Percentiles rank a stretch among this genome's conserved stretches.
These are phyloP conservation scores for Schizosaccharomyces versatilis DNA, from an alignment of 1,139 yeast species.

Conservation along the genomic window DNA sequence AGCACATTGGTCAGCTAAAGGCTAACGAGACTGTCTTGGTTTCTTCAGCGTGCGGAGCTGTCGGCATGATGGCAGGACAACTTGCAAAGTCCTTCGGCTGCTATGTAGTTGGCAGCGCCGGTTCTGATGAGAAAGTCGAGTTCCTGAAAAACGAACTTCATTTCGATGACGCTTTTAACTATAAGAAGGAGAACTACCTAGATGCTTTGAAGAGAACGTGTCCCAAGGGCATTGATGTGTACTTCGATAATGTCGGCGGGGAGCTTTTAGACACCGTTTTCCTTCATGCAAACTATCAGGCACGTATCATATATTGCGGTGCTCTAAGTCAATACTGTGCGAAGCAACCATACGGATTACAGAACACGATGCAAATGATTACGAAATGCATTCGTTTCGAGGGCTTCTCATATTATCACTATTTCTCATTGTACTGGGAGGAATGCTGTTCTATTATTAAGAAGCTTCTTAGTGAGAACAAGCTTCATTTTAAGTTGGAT, in stretches of 20 bases:
- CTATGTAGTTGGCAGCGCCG: constrained; percentile 42
- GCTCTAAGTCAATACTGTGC: constrained; percentile 39
- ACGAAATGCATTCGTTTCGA: constrained; percentile 11
- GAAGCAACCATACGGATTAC: constrained; percentile 15
- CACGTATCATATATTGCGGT: constrained; percentile 37
- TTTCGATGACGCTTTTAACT: constrained; percentile 31
- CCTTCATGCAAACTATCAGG: constrained; percentile 23
- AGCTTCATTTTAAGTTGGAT: too few species aligned
- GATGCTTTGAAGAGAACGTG: constrained; percentile 13
- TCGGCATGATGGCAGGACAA: constrained; percentile 39
- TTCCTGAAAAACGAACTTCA: constrained; percentile 29
- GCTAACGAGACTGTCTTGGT: constrained; percentile 23
- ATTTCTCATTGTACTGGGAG: too few species aligned
- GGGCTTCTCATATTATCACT: constrained; percentile 9
- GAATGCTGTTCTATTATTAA: too few species aligned
- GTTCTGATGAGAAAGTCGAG: constrained; percentile 34
- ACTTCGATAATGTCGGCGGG: constrained; percentile 33
- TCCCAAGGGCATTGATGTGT: constrained; percentile 15
- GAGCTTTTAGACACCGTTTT: constrained; percentile 30
- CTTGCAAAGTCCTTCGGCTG: constrained; percentile 35
- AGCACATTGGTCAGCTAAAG: constrained; percentile 15
- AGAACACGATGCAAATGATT: constrained; percentile 10
- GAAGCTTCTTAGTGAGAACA: too few species aligned
- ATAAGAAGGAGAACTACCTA: constrained; percentile 26
- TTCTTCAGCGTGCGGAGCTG: constrained; percentile 53